Base-by-base conservation (phyloP, 108 stramenopile genomes). In the Nitzschia sp. region DNA sequence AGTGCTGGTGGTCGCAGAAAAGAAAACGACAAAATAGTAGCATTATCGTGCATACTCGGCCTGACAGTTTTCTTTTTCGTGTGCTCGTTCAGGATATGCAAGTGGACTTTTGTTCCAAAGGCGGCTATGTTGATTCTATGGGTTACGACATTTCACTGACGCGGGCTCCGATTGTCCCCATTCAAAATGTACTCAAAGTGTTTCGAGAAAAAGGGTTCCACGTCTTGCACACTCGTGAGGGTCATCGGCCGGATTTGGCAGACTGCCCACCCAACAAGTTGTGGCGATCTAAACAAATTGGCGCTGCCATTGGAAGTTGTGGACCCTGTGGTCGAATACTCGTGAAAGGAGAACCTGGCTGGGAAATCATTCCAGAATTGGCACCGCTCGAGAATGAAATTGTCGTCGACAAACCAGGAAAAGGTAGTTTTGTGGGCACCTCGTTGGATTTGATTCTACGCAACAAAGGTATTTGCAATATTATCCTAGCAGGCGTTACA, bases 81-180 rank as follows among this genome's bases (percentile, higher is more conserved):
- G 21, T n/a, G 8, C 21, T 50, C 21, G n/a, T n/a, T n/a, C 21
- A 50, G 48, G 83, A 66, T 67, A 75, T 75, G 80, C 62, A 60
- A 46, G 44, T 58, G 11, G 85, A 85, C 46, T 85, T 85, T 60
- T 85, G 85, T 68, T 50, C 72, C 16, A 45, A 35, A 11, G 81
- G 85, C 3, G 85, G 85, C 19, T 85, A 85, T 45, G 85, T 85
- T 30, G 85, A 82, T 70, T 61, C 36, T 35, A 85, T 85, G 85
- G 85, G 85, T 28, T 85, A 85, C 66, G 84, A 85, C 53, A 44
- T 85, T 9, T 53, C 41, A 2, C 44, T 71, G n/a, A 82, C 81
- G 26, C 47, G 85, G 4, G 74, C 68, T 23, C 85, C 85, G 16
- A 85, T 85, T 53, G 76, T 76, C 19, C 85, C 85, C 1, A 76